These are phyloP conservation scores for Populus hybrid DNA, from an alignment of 441 rosid genomes.

Conservation along the genomic window DNA sequence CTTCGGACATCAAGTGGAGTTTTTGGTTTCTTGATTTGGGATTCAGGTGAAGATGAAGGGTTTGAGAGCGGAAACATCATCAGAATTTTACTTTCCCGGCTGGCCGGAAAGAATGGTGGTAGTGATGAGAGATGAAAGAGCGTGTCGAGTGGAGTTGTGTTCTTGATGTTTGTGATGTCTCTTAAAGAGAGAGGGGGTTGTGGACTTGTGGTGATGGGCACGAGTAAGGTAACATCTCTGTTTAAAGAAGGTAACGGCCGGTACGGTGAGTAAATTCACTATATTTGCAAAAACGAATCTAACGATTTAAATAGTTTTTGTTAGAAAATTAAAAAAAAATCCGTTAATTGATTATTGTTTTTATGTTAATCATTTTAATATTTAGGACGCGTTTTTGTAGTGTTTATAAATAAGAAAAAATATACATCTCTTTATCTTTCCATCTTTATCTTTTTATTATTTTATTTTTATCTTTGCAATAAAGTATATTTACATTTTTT, in stretches of 20 bases:
- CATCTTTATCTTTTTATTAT: too few species aligned
- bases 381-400: too few species aligned
- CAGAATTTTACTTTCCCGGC: neutral
- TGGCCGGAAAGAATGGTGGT: neutral
- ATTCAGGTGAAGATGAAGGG: constrained; percentile 42
- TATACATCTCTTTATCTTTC: too few species aligned
- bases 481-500: too few species aligned
- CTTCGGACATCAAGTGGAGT: constrained; percentile 31
- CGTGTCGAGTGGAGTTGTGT: neutral
- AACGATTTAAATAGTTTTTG: neutral
- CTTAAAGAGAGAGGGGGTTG: neutral
- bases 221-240: neutral
- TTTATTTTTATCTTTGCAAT: too few species aligned
- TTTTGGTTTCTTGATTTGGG: constrained; percentile 36
- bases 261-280: neutral
- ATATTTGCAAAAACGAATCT: neutral
- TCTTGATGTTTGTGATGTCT: neutral
- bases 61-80: constrained; percentile 59
- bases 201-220: constrained; percentile 25
- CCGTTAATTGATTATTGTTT: too few species aligned
- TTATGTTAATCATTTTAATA: too few species aligned
- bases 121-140: neutral
- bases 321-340: too few species aligned
- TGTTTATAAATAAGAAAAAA: too few species aligned
- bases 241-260: neutral